Percentiles rank a stretch among this genome's conserved stretches.
These are phyloP conservation scores for Clarireedia hainanense DNA, from an alignment of 2,329 filamentous ascomycete species.

Conservation along the genomic window DNA sequence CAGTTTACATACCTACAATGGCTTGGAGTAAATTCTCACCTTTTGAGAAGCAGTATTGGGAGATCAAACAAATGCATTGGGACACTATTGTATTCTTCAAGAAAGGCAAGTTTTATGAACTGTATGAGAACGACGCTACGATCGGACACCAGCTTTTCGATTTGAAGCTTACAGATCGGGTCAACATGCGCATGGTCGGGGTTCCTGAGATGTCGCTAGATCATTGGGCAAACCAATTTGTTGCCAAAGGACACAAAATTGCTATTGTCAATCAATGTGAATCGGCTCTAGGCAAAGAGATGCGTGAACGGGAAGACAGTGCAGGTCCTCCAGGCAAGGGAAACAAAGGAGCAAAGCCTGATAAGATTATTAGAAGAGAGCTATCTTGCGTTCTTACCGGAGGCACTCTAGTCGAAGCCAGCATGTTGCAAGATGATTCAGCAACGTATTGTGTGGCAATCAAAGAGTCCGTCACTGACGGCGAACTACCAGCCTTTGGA, in stretches of 20 bases:
- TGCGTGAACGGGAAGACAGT: slow-evolving; percentile 78
- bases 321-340: slow-evolving; percentile 10
- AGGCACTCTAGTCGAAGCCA: slow-evolving; percentile 87
- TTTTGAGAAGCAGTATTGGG: slow-evolving; percentile 98
- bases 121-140: slow-evolving; percentile 96
- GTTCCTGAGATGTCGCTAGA: slow-evolving; percentile 94
- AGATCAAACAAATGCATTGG: slow-evolving; percentile 97
- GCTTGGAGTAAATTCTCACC: slow-evolving; percentile 81
- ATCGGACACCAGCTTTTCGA: slow-evolving; percentile 96
- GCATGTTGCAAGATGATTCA: slow-evolving; percentile 98
- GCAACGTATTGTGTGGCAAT: slow-evolving; percentile 93
- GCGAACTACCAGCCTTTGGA: slow-evolving; percentile 76
- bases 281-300: slow-evolving; percentile 91
- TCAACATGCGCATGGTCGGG: slow-evolving; percentile 99
- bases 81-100: slow-evolving; percentile 99
- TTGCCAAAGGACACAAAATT: slow-evolving; percentile 96
- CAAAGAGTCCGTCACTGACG: slow-evolving; percentile 62
- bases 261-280: slow-evolving; percentile 95
- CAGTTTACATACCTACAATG: slow-evolving; percentile 77
- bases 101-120: slow-evolving; percentile 98
- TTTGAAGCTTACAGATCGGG: slow-evolving; percentile 91
- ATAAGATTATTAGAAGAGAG: slow-evolving; percentile 90
- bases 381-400: slow-evolving; percentile 84
- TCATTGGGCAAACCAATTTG: slow-evolving; percentile 96
- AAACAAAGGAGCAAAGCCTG: slow-evolving; percentile 36